Conservation (phyloP, 2,329 filamentous ascomycete species). For the Chaetomiaceae sp. region DNA sequence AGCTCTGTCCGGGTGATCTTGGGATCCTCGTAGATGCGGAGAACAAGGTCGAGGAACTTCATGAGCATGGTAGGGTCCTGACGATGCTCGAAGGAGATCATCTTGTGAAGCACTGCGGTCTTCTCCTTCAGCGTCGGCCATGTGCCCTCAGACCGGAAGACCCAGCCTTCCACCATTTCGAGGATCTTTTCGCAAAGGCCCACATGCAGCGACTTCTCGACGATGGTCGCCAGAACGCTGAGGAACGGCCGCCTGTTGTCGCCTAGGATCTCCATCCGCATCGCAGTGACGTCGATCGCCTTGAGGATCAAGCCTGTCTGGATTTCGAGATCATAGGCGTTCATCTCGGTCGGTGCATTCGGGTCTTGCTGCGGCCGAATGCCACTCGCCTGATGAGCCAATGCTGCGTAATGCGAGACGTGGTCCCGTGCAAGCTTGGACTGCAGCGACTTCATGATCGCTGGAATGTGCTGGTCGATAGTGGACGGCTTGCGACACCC, state of each 20-base stretch:
- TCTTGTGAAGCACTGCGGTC: constrained; percentile 97
- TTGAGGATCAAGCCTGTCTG: constrained; percentile 90
- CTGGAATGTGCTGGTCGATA: constrained; percentile 82
- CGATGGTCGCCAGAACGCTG: constrained; percentile 87
- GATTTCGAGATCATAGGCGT: constrained; percentile 76
- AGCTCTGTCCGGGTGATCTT: constrained; percentile 93
- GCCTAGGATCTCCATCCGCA: constrained; percentile 86
- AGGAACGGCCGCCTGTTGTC: constrained; percentile 91
- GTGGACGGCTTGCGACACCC: constrained; percentile 78
- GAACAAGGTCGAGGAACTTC: constrained; percentile 92
- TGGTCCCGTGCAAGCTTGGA: constrained; percentile 91
- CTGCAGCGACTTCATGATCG: constrained; percentile 90
- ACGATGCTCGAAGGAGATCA: constrained; percentile 90
- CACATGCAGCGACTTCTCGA: constrained; percentile 88
- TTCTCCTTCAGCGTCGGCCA: constrained; percentile 99
- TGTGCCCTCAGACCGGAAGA: constrained; percentile 90
- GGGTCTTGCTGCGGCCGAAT: constrained; percentile 48
- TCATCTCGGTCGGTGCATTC: constrained; percentile 55
- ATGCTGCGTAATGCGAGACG: constrained; percentile 65
- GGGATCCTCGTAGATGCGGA: constrained; percentile 95
- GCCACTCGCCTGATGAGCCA: constrained; percentile 45
- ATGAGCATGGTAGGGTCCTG: constrained; percentile 78
- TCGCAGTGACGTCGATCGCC: constrained; percentile 85
- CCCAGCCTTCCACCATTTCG: constrained; percentile 90
- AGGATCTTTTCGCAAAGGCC: constrained; percentile 88